These are phyloP conservation scores for Podila epigama DNA, from an alignment of 192 early-diverging fungal genomes.

Conservation along the genomic window DNA sequence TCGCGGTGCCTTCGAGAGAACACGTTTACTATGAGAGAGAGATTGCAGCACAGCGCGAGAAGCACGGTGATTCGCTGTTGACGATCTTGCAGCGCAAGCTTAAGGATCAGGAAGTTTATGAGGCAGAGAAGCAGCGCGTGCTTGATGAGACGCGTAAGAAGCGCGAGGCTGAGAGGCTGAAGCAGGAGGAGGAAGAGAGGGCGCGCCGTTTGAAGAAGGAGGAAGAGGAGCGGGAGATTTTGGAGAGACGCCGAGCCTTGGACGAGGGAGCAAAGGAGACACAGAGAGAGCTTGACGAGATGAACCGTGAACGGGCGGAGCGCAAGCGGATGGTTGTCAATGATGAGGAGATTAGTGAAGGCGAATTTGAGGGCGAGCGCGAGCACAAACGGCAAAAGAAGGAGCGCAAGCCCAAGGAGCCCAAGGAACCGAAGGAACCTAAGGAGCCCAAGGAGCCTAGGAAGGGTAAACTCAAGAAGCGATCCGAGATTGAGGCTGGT, in stretches of 20 bases:
- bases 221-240: slow-evolving; percentile 54
- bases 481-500: slow-evolving; percentile 33
- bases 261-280: slow-evolving; percentile 40
- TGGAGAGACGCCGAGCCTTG: slow-evolving; percentile 50
- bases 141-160: slow-evolving; percentile 60
- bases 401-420: slow-evolving; percentile 46
- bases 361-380: slow-evolving; percentile 25
- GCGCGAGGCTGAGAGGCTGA: slow-evolving; percentile 60
- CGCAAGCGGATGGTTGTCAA: slow-evolving; percentile 44
- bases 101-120: slow-evolving; percentile 66
- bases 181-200: slow-evolving; percentile 43
- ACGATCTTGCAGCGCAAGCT: slow-evolving; percentile 62
- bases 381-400: slow-evolving; percentile 41
- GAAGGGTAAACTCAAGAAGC: slow-evolving; percentile 46
- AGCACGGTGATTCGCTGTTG: slow-evolving; percentile 66
- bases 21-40: slow-evolving; percentile 66
- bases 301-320: slow-evolving; percentile 46
- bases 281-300: slow-evolving; percentile 39
- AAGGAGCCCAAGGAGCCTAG: slow-evolving; percentile 40
- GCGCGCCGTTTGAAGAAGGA: slow-evolving; percentile 33
- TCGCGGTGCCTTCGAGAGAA: slow-evolving; percentile 50
- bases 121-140: slow-evolving; percentile 57
- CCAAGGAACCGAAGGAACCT: slow-evolving; percentile 27
- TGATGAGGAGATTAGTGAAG: slow-evolving; percentile 41
- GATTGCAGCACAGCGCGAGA: slow-evolving; percentile 68